Conservation (phyloP, 1,284 basidiomycete species). For the Ceratobasidium theobromae region DNA sequence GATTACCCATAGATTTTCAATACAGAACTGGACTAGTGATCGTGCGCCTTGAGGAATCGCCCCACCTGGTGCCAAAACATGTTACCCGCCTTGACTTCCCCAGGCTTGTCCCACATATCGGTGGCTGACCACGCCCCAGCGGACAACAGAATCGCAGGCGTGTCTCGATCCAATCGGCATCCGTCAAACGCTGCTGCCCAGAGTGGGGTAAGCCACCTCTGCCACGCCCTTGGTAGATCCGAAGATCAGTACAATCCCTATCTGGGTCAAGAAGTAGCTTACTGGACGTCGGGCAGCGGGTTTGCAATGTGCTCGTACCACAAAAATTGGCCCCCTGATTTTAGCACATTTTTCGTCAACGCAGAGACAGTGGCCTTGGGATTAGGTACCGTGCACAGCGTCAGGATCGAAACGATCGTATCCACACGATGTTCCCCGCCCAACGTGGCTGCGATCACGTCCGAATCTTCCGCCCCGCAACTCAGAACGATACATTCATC, state of each 20-base stretch:
- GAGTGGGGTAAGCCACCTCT: slow-evolving; percentile 64
- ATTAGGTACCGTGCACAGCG: slow-evolving; percentile 59
- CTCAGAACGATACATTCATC: slow-evolving; percentile 48
- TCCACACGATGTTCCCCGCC: slow-evolving; percentile 49
- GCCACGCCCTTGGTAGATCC: slow-evolving; percentile 54
- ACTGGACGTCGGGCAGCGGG: slow-evolving; percentile 31
- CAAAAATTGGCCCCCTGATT: slow-evolving; percentile 58
- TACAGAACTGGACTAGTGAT: not conserved
- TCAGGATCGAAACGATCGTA: slow-evolving; percentile 60
- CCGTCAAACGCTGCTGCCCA: slow-evolving; percentile 50
- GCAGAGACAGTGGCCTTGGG: slow-evolving; percentile 50
- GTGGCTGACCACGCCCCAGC: slow-evolving; percentile 47
- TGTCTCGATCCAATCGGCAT: slow-evolving; percentile 60
- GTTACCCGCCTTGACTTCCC: slow-evolving; percentile 49
- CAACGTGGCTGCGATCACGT: slow-evolving; percentile 50
- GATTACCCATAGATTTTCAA: not conserved
- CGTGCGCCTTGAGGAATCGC: slow-evolving; percentile 42
- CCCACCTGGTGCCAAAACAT: slow-evolving; percentile 62
- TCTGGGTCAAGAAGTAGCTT: not conserved
- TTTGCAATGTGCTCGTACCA: slow-evolving; percentile 67
- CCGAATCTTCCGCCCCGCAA: slow-evolving; percentile 59
- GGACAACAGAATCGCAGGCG: slow-evolving; percentile 39
- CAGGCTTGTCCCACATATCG: slow-evolving; percentile 50
- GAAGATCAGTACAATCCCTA: slow-evolving; percentile 1
- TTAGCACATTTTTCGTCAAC: slow-evolving; percentile 53